phyloP scores from a whole-genome alignment of 2,329 filamentous ascomycete genomes.

The Hymenoscyphus scutula region DNA sequence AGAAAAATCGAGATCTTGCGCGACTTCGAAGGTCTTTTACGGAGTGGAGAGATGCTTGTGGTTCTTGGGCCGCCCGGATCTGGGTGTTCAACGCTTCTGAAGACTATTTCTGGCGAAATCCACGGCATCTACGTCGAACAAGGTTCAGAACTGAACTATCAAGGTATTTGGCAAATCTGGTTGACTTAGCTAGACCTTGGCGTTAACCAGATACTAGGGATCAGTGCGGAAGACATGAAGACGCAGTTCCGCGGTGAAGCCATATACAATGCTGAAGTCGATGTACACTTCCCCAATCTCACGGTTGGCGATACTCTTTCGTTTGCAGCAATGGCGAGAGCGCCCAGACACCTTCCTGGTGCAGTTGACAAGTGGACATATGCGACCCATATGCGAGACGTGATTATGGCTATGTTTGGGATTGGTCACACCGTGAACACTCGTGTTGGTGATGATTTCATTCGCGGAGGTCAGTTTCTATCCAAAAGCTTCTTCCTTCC shows the following conservation, averaged over 20 bases:
- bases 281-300: conserved; percentile 70
- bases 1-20: conserved; percentile 47
- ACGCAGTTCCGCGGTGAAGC: conserved; percentile 50
- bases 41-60: conserved; percentile 62
- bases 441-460: not conserved
- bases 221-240: conserved; percentile 35
- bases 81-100: conserved; percentile 63
- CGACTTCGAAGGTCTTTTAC: conserved; percentile 59
- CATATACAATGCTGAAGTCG: conserved; percentile 63
- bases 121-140: conserved; percentile 54
- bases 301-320: conserved; percentile 69
- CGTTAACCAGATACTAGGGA: too few species aligned
- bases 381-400: conserved; percentile 8
- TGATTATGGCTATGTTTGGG: conserved; percentile 35
- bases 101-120: conserved; percentile 53
- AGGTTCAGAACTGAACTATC: conserved; percentile 55
- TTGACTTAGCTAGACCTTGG: too few species aligned
- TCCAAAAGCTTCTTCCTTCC: too few species aligned
- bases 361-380: not conserved
- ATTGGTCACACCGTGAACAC: conserved; percentile 47
- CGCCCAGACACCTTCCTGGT: not conserved
- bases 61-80: conserved; percentile 39
- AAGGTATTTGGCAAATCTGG: too few species aligned
- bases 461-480: too few species aligned
- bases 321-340: conserved; percentile 58